Evolutionary conservation across 768 basidiomycete genomes (phyloP).

Genomic region (Sutorius australiensis): DNA sequence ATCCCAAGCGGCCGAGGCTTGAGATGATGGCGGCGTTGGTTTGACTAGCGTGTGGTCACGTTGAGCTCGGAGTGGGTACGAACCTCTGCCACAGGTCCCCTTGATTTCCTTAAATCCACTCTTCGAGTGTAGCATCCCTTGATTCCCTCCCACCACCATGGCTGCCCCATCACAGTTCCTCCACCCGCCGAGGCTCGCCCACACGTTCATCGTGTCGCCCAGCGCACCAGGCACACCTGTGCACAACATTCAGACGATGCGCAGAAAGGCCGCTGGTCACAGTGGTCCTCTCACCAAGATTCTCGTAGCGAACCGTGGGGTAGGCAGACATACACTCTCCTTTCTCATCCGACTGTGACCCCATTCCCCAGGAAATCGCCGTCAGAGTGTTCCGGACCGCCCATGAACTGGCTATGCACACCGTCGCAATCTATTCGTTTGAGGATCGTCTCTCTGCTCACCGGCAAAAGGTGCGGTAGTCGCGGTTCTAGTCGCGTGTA

Average conservation of each 20-base stretch:
- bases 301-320: slow-evolving; percentile 88
- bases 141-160: slow-evolving; percentile 23
- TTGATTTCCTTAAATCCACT: slow-evolving; percentile 8
- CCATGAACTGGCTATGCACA: slow-evolving; percentile 98
- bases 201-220: slow-evolving; percentile 70
- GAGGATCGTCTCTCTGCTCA: slow-evolving; percentile 97
- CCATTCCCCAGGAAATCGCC: slow-evolving; percentile 80
- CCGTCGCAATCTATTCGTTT: slow-evolving; percentile 96
- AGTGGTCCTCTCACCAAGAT: slow-evolving; percentile 88
- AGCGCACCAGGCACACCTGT: slow-evolving; percentile 82
- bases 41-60: not conserved
- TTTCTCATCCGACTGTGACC: slow-evolving; percentile 3
- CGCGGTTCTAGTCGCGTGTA: slow-evolving; percentile 30
- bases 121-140: slow-evolving; percentile 1
- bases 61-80: not conserved
- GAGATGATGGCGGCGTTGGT: slow-evolving; percentile 1
- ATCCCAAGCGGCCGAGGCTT: slow-evolving; percentile 2
- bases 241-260: slow-evolving; percentile 88
- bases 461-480: slow-evolving; percentile 85
- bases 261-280: slow-evolving; percentile 87
- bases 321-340: slow-evolving; percentile 37
- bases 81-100: not conserved
- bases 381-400: slow-evolving; percentile 98
- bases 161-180: slow-evolving; percentile 36
- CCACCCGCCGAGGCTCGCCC: slow-evolving; percentile 70